Evolutionary conservation across 129 eudicot genomes (phyloP), one percentile per base, ranked within the genome.

Genomic region (Gnaphalium uliginosum): DNA sequence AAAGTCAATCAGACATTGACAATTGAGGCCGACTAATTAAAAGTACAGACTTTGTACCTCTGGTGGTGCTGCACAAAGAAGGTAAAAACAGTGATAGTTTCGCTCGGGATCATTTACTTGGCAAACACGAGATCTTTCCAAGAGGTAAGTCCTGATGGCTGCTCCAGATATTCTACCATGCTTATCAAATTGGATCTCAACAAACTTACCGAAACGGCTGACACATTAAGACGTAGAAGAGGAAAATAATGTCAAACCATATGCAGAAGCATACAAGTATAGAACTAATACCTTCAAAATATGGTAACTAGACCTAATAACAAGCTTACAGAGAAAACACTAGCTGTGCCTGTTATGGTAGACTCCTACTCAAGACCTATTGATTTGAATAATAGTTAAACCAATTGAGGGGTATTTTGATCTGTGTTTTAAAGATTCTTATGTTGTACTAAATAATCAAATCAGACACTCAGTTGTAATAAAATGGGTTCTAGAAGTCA

Each of bases 131-230:
- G 99, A 95, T 81, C 99, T 87, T 83, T 95, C 99, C 53, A 95
- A 81, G 64, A 95, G 99, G 76, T 95, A 95, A 64, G 99, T 95
- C 82, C 99, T 86, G 60, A 95, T 95, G 63, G 99, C 97, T 75
- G 99, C 99, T 83, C 99, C 99, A 6, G 99, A 95, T 83, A 95
- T 95, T 85, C 97, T 91, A 72, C 99, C 99, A 25, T 89, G 93
- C 76, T 89, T 91, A 82, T 95, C 97, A 85, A 91, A 95, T 72
- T 95, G 99, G 56, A 95, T 95, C 92, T 95, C 99, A 69, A 95
- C 99, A 80, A 95, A 95, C 86, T 95, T 95, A 50, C 99, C 99
- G 65, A 95, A 95, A 62, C 97, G 99, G 68, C 99, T 93, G 92
- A 83, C 76, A 30, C 57, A 75, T 75, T 32, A 27, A 23, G 58